Percentiles rank a stretch among this genome's conserved stretches.
Conservation (phyloP, 2,329 filamentous ascomycete genomes). For the Diaporthe sp. region DNA sequence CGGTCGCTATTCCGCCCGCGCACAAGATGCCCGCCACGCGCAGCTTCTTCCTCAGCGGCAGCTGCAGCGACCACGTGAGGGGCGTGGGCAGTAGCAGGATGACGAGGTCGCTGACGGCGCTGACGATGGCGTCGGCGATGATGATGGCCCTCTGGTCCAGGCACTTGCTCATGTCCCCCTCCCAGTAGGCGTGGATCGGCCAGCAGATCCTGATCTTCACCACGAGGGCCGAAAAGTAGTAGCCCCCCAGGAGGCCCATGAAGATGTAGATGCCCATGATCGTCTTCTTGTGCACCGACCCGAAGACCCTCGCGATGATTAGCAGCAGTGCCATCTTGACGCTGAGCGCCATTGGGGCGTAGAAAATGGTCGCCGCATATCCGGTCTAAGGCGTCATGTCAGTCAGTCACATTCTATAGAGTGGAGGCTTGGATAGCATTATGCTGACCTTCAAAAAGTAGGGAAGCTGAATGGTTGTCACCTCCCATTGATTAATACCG, state of each 20-base stretch:
- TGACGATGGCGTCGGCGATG: constrained; percentile 42
- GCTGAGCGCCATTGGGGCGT: constrained; percentile 54
- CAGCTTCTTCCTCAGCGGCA: constrained; percentile 44
- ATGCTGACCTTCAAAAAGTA: constrained; percentile 48
- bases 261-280: constrained; percentile 51
- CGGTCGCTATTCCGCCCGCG: constrained; percentile 46
- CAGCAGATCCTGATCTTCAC: constrained; percentile 44
- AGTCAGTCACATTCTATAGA: not conserved
- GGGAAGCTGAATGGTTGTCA: constrained; percentile 42
- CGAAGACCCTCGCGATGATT: constrained; percentile 56
- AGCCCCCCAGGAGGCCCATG: constrained; percentile 48
- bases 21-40: constrained; percentile 44
- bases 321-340: constrained; percentile 56
- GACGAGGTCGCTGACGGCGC: constrained; percentile 27
- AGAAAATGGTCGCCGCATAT: constrained; percentile 56
- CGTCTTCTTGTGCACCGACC: constrained; percentile 50
- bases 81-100: constrained; percentile 28
- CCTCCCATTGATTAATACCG: constrained; percentile 48
- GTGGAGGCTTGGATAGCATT: not conserved
- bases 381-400: constrained; percentile 43
- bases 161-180: constrained; percentile 43
- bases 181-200: constrained; percentile 55
- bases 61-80: constrained; percentile 45
- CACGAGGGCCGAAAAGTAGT: constrained; percentile 45
- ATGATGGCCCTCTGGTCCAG: constrained; percentile 48